Evolutionary conservation across 2,329 filamentous ascomycete genomes (phyloP).

Genomic region (Dothideomycetidae sp.): DNA sequence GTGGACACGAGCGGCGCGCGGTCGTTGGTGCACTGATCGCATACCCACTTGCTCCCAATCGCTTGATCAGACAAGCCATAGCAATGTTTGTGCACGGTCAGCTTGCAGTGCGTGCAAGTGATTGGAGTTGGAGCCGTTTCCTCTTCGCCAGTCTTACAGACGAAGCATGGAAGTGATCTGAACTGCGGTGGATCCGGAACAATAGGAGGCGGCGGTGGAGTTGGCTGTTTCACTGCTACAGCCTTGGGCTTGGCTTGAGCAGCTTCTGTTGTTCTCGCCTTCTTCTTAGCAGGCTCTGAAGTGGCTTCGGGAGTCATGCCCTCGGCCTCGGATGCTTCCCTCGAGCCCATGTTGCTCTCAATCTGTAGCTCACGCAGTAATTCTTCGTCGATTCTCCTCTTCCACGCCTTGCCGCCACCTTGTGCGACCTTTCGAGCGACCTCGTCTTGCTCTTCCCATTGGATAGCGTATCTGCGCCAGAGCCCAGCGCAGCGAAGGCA

Average conservation of each 20-base stretch:
- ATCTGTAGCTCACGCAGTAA: conserved; percentile 57
- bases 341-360: conserved; percentile 36
- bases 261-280: conserved; percentile 35
- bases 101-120: conserved; percentile 71
- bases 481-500: conserved; percentile 83
- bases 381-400: conserved; percentile 83
- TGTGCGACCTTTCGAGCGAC: conserved; percentile 74
- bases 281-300: conserved; percentile 46
- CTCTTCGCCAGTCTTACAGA: conserved; percentile 64
- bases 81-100: conserved; percentile 83
- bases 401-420: conserved; percentile 72
- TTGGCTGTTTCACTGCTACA: conserved; percentile 34
- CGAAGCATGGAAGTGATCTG: conserved; percentile 64
- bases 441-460: conserved; percentile 90
- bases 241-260: conserved; percentile 47
- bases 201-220: conserved; percentile 43
- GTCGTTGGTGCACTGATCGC: conserved; percentile 92
- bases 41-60: conserved; percentile 62
- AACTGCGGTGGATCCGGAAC: conserved; percentile 66
- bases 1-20: conserved; percentile 87
- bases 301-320: conserved; percentile 16
- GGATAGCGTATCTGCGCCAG: conserved; percentile 90
- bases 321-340: conserved; percentile 14
- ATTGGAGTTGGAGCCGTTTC: conserved; percentile 52
- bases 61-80: conserved; percentile 64